Evolutionary conservation across 2,329 filamentous ascomycete species (phyloP).

Genomic region (Aspergillus sergii): DNA sequence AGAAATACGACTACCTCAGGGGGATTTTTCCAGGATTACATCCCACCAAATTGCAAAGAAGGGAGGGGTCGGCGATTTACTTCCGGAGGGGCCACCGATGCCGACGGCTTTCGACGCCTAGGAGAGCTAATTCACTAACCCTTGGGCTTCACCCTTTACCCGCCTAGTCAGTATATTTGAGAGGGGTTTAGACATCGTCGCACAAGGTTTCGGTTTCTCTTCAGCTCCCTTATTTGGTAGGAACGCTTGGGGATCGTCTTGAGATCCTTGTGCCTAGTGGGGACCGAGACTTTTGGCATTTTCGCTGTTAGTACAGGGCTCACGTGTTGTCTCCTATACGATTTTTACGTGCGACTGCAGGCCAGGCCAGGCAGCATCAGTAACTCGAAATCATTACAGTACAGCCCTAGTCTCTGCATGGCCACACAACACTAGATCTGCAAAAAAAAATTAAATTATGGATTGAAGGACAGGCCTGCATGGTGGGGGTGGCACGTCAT

Average conservation of each 20-base stretch:
- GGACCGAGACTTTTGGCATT: not conserved
- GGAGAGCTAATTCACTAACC: constrained; percentile 7
- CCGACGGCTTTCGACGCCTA: constrained; percentile 18
- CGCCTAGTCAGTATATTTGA: not conserved
- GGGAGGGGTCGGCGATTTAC: constrained; percentile 22
- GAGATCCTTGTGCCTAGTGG: not conserved
- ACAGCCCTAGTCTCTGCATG: not conserved
- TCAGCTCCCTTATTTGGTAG: not conserved
- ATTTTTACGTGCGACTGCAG: not conserved
- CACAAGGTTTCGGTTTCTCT: not conserved
- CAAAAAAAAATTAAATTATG: not conserved
- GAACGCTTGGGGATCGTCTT: not conserved
- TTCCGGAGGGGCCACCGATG: constrained; percentile 23
- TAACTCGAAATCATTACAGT: not conserved
- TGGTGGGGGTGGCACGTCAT: not conserved
- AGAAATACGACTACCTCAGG: constrained; percentile 13
- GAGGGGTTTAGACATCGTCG: not conserved
- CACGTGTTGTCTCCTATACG: constrained; percentile 1
- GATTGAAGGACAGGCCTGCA: not conserved
- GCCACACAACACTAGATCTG: constrained; percentile 1
- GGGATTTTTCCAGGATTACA: constrained; percentile 15
- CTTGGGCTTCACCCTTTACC: not conserved
- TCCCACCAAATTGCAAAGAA: constrained; percentile 16
- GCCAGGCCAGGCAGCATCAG: not conserved
- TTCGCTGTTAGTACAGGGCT: constrained; percentile 5